Conservation (phyloP, 1,139 yeast genomes). For the Candida glucosophila region DNA sequence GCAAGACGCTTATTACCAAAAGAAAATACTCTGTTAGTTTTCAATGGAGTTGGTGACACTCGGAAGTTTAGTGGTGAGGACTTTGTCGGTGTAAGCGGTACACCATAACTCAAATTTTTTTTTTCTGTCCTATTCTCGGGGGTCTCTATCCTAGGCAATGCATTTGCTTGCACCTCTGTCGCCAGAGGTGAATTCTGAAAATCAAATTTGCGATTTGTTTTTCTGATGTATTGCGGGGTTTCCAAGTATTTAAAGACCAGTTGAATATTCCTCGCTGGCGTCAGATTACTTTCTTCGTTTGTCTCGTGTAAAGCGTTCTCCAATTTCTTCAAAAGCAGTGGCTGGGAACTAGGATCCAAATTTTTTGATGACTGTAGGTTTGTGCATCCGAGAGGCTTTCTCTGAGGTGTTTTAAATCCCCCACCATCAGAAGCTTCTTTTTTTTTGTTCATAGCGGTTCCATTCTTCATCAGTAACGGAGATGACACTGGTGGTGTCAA, state of each 20-base stretch:
- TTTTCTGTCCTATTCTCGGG: constrained; percentile 4
- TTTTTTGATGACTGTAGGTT: too few relatives aligned
- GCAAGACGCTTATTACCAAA: constrained; percentile 16
- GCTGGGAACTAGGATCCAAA: constrained; percentile 4
- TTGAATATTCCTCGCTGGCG: too few relatives aligned
- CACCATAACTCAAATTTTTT: too few relatives aligned
- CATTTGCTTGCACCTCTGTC: too few relatives aligned
- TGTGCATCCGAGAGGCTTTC: too few relatives aligned
- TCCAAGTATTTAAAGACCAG: too few relatives aligned
- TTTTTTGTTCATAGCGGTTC: constrained; percentile 4
- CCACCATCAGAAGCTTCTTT: too few relatives aligned
- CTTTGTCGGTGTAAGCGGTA: constrained; percentile 8
- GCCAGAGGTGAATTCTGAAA: too few relatives aligned
- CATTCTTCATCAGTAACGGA: constrained; percentile 28
- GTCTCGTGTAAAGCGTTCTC: neutral
- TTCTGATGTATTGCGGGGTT: too few relatives aligned
- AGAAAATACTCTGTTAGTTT: constrained; percentile 27
- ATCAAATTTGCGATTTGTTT: too few relatives aligned
- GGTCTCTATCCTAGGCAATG: too few relatives aligned
- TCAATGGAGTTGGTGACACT: constrained; percentile 40
- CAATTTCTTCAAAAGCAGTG: neutral
- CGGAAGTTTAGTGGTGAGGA: constrained; percentile 17
- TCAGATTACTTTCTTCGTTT: too few relatives aligned
- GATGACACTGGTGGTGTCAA: constrained; percentile 41
- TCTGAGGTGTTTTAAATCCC: constrained; percentile 34